phyloP scores from a whole-genome alignment of 441 rosid species.

The Gossypium schwendimanii region DNA sequence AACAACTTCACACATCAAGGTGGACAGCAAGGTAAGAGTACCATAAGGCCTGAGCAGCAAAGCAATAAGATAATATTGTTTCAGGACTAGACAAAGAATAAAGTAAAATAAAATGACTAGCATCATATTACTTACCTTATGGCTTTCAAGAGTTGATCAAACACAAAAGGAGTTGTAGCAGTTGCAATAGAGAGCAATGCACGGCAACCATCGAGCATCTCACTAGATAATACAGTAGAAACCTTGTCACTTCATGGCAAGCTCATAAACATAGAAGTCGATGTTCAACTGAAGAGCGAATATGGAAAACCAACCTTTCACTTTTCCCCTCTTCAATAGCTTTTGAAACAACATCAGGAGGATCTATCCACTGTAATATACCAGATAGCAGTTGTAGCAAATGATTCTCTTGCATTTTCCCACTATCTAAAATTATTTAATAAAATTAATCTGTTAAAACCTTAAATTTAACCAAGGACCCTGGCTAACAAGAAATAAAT shows the following conservation, averaged over 20 bases:
- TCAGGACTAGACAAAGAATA: conserved; percentile 7
- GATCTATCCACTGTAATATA: conserved; percentile 83
- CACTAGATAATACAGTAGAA: conserved; percentile 47
- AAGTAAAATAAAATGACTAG: conserved; percentile 11
- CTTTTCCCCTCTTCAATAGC: conserved; percentile 85
- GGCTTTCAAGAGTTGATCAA: conserved; percentile 78
- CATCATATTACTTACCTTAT: conserved; percentile 48
- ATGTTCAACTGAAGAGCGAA: conserved; percentile 14
- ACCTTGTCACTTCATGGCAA: conserved; percentile 18
- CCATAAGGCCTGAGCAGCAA: conserved; percentile 71
- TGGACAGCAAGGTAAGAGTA: conserved; percentile 68
- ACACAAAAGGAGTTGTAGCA: conserved; percentile 54
- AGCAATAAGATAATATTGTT: conserved; percentile 5
- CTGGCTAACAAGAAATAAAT: not conserved
- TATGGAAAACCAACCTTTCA: conserved; percentile 54
- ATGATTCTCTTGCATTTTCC: conserved; percentile 72
- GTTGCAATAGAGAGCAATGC: conserved; percentile 78
- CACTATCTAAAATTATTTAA: conserved; percentile 52
- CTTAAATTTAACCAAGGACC: conserved; percentile 6
- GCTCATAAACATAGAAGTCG: conserved; percentile 17
- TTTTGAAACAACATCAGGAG: conserved; percentile 70
- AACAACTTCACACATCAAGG: conserved; percentile 85
- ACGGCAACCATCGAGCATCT: conserved; percentile 97
- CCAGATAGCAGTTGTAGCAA: conserved; percentile 80
- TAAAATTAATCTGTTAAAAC: conserved; percentile 20